Evolutionary conservation across 805 yeast species (phyloP).

Genomic region (Nematodospora valgi): DNA sequence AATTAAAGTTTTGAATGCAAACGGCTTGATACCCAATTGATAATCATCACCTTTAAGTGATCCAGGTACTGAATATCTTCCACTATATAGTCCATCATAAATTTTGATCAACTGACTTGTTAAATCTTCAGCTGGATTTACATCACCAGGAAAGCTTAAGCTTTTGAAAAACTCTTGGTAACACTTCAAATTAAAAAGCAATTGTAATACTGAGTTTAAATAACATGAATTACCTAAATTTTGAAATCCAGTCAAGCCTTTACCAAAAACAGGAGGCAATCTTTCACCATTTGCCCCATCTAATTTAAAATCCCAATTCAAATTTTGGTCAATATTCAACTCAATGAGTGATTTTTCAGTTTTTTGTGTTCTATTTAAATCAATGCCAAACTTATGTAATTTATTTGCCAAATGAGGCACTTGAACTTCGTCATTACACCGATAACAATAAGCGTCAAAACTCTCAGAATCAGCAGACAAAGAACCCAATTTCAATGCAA

Average conservation of each 20-base stretch:
- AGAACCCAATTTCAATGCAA: conserved; percentile 90
- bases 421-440: conserved; percentile 83
- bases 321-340: conserved; percentile 85
- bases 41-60: conserved; percentile 43
- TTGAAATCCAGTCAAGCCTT: conserved; percentile 76
- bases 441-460: conserved; percentile 86
- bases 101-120: conserved; percentile 75
- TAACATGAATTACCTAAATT: conserved; percentile 95
- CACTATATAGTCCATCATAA: conserved; percentile 74
- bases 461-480: conserved; percentile 61
- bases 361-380: conserved; percentile 50
- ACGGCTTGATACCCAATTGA: conserved; percentile 76
- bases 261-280: conserved; percentile 66
- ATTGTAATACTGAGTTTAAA: conserved; percentile 75
- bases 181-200: conserved; percentile 48
- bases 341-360: conserved; percentile 89
- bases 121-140: conserved; percentile 61
- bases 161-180: conserved; percentile 39
- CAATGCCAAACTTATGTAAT: conserved; percentile 64
- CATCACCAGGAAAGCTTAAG: conserved; percentile 24
- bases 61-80: conserved; percentile 66
- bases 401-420: conserved; percentile 55
- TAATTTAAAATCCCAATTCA: conserved; percentile 90
- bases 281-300: conserved; percentile 66
- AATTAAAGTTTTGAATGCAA: conserved; percentile 68